phyloP scores from a whole-genome alignment of 805 yeast species.

The Saccharomycopsis malanga region DNA sequence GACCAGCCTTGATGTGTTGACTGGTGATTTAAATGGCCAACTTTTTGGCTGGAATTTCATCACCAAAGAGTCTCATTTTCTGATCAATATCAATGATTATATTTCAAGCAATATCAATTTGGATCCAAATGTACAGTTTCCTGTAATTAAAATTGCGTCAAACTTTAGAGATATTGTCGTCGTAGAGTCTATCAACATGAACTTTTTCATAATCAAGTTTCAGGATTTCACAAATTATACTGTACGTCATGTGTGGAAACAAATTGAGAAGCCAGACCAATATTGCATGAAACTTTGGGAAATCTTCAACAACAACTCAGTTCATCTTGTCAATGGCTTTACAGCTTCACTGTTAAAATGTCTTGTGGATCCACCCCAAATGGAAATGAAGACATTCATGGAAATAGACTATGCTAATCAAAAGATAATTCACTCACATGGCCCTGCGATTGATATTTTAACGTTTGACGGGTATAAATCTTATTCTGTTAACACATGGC shows the following conservation, averaged over 20 bases:
- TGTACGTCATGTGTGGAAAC: background rate
- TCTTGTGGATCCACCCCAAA: slow-evolving; percentile 1
- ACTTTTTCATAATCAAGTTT: slow-evolving; percentile 9
- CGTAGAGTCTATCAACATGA: slow-evolving; percentile 12
- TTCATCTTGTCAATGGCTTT: background rate
- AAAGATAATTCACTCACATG: slow-evolving; percentile 6
- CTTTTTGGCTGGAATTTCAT: slow-evolving; percentile 14
- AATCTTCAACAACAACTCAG: slow-evolving; percentile 2
- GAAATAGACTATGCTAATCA: slow-evolving; percentile 15
- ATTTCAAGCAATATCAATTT: background rate
- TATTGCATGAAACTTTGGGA: background rate
- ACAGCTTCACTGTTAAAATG: background rate
- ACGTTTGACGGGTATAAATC: slow-evolving; percentile 7
- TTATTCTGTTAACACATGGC: background rate
- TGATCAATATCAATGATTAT: slow-evolving; percentile 7
- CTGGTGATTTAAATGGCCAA: slow-evolving; percentile 20
- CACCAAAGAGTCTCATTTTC: background rate
- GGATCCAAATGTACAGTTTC: slow-evolving; percentile 6
- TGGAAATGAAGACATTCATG: slow-evolving; percentile 1
- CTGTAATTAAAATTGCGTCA: slow-evolving; percentile 12
- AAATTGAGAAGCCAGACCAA: background rate
- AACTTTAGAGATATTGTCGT: slow-evolving; percentile 12
- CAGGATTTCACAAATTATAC: background rate
- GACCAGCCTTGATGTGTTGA: slow-evolving; percentile 11
- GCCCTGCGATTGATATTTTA: background rate